phyloP scores from a whole-genome alignment of 2,329 filamentous ascomycete genomes.

The Xylaria sp. region DNA sequence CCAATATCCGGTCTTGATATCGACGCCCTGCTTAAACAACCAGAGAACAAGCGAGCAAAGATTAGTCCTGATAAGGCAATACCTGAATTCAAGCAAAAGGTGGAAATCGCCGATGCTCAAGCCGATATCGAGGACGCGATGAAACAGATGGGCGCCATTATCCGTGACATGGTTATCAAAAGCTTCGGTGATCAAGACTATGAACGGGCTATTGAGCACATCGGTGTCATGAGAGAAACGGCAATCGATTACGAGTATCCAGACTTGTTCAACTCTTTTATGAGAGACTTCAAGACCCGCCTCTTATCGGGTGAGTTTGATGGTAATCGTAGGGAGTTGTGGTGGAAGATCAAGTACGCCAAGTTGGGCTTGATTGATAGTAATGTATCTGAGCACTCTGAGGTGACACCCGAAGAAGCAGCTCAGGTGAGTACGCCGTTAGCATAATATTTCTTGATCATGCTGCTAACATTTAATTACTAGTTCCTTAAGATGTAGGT shows the following conservation, averaged over 20 bases:
- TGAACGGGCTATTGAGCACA: constrained; percentile 76
- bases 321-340: constrained; percentile 84
- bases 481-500: constrained; percentile 46
- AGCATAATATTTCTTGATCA: neutral
- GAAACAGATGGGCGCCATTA: constrained; percentile 78
- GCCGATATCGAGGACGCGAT: constrained; percentile 73
- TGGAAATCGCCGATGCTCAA: constrained; percentile 70
- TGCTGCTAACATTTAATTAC: constrained; percentile 33
- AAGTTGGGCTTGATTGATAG: constrained; percentile 79
- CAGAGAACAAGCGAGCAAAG: constrained; percentile 49
- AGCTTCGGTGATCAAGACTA: constrained; percentile 83
- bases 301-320: constrained; percentile 76
- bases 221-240: constrained; percentile 82
- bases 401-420: constrained; percentile 77
- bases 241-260: constrained; percentile 81
- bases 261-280: constrained; percentile 78
- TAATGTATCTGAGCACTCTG: constrained; percentile 70
- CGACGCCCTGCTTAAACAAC: constrained; percentile 73
- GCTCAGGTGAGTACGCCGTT: constrained; percentile 60
- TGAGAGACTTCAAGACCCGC: constrained; percentile 76
- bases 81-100: constrained; percentile 87
- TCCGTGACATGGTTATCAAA: constrained; percentile 74
- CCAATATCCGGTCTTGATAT: constrained; percentile 92
- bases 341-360: constrained; percentile 76
- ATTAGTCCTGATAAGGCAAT: constrained; percentile 78